Percentiles rank a stretch among this genome's conserved stretches.
Evolutionary conservation across 1,284 basidiomycete species (phyloP).

Genomic region (Blastosporella zonata): DNA sequence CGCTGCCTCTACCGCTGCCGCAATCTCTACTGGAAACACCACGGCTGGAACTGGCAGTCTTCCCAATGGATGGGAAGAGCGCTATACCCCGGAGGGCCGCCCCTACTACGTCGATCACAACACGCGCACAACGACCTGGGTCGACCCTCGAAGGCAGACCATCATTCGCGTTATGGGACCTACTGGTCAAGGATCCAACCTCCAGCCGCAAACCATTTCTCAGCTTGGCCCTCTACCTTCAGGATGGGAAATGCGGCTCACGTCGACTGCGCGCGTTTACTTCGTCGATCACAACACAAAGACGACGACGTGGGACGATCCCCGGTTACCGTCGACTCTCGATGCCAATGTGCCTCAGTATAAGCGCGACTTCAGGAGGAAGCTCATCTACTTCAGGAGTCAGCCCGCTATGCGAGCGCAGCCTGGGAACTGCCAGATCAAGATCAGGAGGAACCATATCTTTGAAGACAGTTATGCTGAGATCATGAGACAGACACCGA

Average conservation of each 20-base stretch:
- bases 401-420: constrained; percentile 89
- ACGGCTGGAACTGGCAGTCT: constrained; percentile 79
- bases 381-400: constrained; percentile 95
- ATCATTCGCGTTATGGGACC: constrained; percentile 89
- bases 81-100: constrained; percentile 91
- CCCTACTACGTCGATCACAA: constrained; percentile 96
- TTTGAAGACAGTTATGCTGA: constrained; percentile 96
- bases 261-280: constrained; percentile 90
- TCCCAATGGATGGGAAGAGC: constrained; percentile 94
- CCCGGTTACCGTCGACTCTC: constrained; percentile 78
- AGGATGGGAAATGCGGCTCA: constrained; percentile 97
- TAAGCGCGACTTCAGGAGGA: constrained; percentile 95
- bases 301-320: constrained; percentile 98
- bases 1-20: constrained; percentile 32
- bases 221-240: constrained; percentile 90
- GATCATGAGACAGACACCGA: constrained; percentile 93
- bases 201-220: constrained; percentile 85
- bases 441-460: constrained; percentile 89
- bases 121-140: constrained; percentile 94
- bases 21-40: constrained; percentile 53
- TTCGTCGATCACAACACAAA: constrained; percentile 97
- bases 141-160: constrained; percentile 89
- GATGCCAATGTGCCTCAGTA: constrained; percentile 94
- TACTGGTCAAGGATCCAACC: constrained; percentile 75
- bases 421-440: constrained; percentile 93